Evolutionary conservation across 352 stramenopile species (phyloP).

Genomic region (Globisporangium nunn): DNA sequence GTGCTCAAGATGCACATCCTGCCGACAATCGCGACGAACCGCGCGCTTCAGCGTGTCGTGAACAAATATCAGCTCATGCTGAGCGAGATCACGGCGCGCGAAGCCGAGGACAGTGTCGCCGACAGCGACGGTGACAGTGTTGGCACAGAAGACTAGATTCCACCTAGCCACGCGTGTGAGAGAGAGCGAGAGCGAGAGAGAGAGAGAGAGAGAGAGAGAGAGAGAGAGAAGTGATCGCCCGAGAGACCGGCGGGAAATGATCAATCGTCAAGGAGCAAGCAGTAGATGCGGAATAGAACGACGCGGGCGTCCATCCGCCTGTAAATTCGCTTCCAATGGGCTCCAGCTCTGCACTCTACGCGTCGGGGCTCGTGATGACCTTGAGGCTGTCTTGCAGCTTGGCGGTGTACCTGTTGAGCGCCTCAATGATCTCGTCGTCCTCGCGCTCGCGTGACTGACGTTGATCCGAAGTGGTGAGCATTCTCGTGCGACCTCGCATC

Average conservation of each 20-base stretch:
- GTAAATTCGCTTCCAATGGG: too few relatives aligned
- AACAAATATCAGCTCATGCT: slow-evolving; percentile 82
- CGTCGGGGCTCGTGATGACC: slow-evolving; percentile 84
- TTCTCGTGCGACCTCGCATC: not conserved
- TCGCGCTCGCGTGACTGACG: slow-evolving; percentile 71
- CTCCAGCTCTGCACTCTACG: slow-evolving; percentile 14
- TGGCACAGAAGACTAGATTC: not conserved
- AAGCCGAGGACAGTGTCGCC: slow-evolving; percentile 17
- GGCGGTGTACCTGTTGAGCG: slow-evolving; percentile 89
- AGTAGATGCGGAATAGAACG: not conserved
- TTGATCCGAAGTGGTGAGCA: not conserved
- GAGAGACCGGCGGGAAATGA: too few relatives aligned
- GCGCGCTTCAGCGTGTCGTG: slow-evolving; percentile 73
- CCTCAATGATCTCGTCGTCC: slow-evolving; percentile 92
- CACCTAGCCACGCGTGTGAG: too few relatives aligned
- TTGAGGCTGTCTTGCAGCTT: slow-evolving; percentile 92
- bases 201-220: not conserved
- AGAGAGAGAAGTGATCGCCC: not conserved
- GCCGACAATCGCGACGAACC: slow-evolving; percentile 73
- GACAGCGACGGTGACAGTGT: slow-evolving; percentile 1
- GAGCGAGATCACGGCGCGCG: slow-evolving; percentile 50
- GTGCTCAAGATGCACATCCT: slow-evolving; percentile 66
- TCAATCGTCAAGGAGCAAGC: not conserved
- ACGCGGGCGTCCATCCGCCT: not conserved
- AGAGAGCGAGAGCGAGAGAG: too few relatives aligned